Conservation (phyloP, 2,329 filamentous ascomycete genomes). For the Clonostachys solani region DNA sequence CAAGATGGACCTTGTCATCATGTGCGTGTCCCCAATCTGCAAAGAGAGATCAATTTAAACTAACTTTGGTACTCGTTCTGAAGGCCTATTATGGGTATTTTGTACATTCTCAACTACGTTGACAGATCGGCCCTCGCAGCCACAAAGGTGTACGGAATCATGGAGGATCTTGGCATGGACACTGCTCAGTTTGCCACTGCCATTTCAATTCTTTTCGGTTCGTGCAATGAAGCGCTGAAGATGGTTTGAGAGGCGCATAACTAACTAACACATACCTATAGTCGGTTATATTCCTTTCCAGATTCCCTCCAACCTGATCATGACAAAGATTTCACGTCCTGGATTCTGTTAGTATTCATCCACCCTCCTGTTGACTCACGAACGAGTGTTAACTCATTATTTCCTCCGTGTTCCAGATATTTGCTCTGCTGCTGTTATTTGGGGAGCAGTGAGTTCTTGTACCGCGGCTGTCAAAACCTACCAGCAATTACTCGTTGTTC, state of each 20-base stretch:
- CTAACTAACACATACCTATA: neutral
- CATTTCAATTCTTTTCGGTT: constrained; percentile 34
- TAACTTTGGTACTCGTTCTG: constrained; percentile 4
- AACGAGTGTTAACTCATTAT: neutral
- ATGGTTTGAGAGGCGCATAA: neutral
- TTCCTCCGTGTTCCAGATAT: constrained; percentile 9
- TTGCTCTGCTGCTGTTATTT: constrained; percentile 26
- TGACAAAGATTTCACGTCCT: constrained; percentile 42
- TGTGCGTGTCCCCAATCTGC: constrained; percentile 3
- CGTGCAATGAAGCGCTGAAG: neutral
- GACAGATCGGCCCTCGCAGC: constrained; percentile 29
- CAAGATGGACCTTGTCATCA: constrained; percentile 13
- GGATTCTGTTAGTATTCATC: constrained; percentile 27
- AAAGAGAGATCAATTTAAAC: neutral
- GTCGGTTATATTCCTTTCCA: constrained; percentile 42
- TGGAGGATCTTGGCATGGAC: constrained; percentile 27
- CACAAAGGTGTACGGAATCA: constrained; percentile 32
- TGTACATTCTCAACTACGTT: constrained; percentile 33
- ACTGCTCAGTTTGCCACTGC: constrained; percentile 27
- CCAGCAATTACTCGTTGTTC: constrained; percentile 21
- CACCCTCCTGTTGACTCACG: neutral
- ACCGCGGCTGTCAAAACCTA: constrained; percentile 27
- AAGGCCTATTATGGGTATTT: constrained; percentile 17
- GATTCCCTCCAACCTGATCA: constrained; percentile 40
- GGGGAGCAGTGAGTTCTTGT: constrained; percentile 36